Evolutionary conservation across 2,329 filamentous ascomycete genomes (phyloP).

Genomic region (Xylariaceae sp.): DNA sequence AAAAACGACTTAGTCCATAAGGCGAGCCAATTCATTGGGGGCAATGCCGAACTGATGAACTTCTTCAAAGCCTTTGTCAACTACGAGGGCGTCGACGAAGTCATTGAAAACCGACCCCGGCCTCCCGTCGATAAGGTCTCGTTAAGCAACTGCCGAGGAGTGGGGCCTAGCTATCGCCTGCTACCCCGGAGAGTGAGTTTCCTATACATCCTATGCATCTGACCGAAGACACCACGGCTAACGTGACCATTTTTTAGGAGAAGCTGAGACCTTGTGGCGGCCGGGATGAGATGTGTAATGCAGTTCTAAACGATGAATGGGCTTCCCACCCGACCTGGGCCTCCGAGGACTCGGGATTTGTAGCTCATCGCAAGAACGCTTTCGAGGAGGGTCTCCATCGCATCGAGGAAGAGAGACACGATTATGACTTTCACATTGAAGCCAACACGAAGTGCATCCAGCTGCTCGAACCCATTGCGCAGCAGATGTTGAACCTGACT

Average conservation of each 20-base stretch:
- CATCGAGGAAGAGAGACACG: constrained; percentile 96
- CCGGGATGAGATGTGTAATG: constrained; percentile 87
- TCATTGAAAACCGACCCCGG: constrained; percentile 72
- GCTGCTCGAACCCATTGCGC: constrained; percentile 87
- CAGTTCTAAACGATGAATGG: constrained; percentile 96
- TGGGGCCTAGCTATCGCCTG: constrained; percentile 90
- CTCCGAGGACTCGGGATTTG: constrained; percentile 94
- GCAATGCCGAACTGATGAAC: constrained; percentile 79
- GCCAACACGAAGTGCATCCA: constrained; percentile 92
- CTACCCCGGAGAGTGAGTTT: constrained; percentile 68
- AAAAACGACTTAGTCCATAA: constrained; percentile 76
- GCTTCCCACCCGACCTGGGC: constrained; percentile 98
- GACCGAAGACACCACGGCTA: background rate
- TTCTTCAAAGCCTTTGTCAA: constrained; percentile 84
- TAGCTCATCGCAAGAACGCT: constrained; percentile 93
- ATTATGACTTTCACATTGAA: constrained; percentile 98
- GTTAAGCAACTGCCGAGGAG: constrained; percentile 88
- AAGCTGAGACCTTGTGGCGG: constrained; percentile 88
- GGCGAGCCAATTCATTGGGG: constrained; percentile 78
- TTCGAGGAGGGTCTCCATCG: constrained; percentile 92
- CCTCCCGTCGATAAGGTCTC: constrained; percentile 79
- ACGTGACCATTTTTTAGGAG: constrained; percentile 45
- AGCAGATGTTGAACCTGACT: constrained; percentile 78
- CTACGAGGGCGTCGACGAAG: constrained; percentile 68
- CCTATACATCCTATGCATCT: background rate